A percentile compares a stretch with the other conserved stretches of the same genome.
These are phyloP conservation scores for Kodamaea sagamina DNA, from an alignment of 805 yeast species.

Conservation along the genomic window DNA sequence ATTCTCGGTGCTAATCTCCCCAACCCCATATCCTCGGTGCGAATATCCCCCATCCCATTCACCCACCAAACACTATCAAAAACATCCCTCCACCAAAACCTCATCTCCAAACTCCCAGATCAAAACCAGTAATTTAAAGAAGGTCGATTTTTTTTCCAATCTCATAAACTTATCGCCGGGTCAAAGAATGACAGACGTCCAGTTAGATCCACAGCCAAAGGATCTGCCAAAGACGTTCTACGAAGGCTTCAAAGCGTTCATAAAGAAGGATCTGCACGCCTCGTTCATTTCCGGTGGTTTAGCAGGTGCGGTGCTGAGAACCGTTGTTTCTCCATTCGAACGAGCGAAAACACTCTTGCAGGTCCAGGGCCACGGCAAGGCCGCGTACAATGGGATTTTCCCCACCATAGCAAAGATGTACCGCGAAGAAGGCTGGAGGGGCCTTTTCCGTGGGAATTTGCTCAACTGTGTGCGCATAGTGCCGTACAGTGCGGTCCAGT, in stretches of 20 bases:
- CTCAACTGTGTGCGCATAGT: slow-evolving; percentile 86
- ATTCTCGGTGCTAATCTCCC: too few species aligned
- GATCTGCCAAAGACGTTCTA: not conserved
- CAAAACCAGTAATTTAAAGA: too few species aligned
- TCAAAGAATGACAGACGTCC: slow-evolving; percentile 1
- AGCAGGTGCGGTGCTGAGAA: slow-evolving; percentile 80
- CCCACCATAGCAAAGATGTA: slow-evolving; percentile 78
- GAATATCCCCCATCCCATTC: too few species aligned
- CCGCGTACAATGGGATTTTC: slow-evolving; percentile 64
- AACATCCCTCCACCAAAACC: too few species aligned
- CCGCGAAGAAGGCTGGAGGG: slow-evolving; percentile 88
- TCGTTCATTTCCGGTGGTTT: slow-evolving; percentile 73
- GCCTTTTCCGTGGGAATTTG: slow-evolving; percentile 88
- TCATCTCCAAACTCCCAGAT: too few species aligned
- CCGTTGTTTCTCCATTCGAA: slow-evolving; percentile 93
- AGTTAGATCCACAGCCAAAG: not conserved
- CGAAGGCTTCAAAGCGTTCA: slow-evolving; percentile 20
- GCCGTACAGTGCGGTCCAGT: slow-evolving; percentile 95
- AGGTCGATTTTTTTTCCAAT: too few species aligned
- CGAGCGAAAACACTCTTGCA: slow-evolving; percentile 90
- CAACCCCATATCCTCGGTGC: too few species aligned
- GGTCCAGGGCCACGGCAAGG: slow-evolving; percentile 68
- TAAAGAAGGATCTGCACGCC: slow-evolving; percentile 55
- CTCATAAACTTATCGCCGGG: too few species aligned
- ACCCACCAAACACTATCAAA: too few species aligned